Conservation (phyloP, 1,284 basidiomycete genomes). For the Leccinum griseonigrum region DNA sequence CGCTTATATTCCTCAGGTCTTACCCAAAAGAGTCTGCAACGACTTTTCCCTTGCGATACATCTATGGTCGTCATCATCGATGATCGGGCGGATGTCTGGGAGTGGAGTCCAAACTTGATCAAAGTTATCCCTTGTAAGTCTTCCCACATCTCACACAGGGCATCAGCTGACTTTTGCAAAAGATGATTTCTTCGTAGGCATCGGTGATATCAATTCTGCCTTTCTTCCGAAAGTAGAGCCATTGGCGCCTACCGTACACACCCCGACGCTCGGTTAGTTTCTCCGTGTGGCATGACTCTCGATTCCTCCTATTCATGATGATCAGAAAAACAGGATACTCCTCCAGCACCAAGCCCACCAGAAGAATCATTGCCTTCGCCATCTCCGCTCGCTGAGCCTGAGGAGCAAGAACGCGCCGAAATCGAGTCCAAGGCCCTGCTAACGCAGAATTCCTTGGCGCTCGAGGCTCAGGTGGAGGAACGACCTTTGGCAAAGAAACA, state of each 20-base stretch:
- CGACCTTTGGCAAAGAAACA: constrained; percentile 89
- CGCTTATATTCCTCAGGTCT: constrained; percentile 49
- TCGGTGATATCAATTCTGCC: constrained; percentile 95
- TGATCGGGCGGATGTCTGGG: constrained; percentile 97
- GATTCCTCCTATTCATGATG: constrained; percentile 1
- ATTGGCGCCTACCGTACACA: constrained; percentile 37
- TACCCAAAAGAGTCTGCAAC: constrained; percentile 87
- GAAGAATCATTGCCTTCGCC: constrained; percentile 19
- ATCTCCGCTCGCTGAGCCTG: constrained; percentile 29
- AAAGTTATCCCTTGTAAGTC: constrained; percentile 93
- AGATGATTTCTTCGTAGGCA: constrained; percentile 99
- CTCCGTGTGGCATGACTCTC: neutral
- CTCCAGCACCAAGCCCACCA: constrained; percentile 14
- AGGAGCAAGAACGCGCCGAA: constrained; percentile 45
- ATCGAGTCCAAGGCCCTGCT: constrained; percentile 54
- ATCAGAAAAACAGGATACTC: constrained; percentile 20
- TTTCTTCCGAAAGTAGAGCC: constrained; percentile 81
- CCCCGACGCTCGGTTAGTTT: constrained; percentile 28
- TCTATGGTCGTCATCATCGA: constrained; percentile 99
- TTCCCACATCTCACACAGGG: neutral
- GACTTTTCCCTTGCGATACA: constrained; percentile 94
- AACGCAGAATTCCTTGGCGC: constrained; percentile 62
- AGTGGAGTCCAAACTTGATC: constrained; percentile 91
- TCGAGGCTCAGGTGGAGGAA: constrained; percentile 84
- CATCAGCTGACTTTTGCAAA: constrained; percentile 9